phyloP scores from a whole-genome alignment of 2,329 filamentous ascomycete species.

The Neocatenulostroma microsporum region DNA sequence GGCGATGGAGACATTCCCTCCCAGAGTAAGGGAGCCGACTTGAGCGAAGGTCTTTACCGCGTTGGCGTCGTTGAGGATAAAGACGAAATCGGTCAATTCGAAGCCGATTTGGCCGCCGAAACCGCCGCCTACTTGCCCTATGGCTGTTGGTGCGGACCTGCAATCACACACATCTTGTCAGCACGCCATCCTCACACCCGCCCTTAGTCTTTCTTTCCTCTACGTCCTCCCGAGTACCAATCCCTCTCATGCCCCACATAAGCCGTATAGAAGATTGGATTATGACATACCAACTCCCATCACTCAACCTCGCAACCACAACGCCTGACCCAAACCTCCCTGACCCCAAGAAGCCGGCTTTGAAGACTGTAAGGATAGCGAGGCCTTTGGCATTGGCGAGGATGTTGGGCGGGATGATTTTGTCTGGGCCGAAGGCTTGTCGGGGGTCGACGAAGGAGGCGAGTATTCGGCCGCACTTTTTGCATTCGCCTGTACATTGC shows the following conservation, averaged over 20 bases:
- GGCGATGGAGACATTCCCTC: constrained; percentile 92
- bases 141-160: constrained; percentile 66
- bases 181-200: too few species aligned
- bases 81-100: constrained; percentile 90
- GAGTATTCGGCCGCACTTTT: constrained; percentile 93
- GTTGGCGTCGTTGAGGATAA: constrained; percentile 86
- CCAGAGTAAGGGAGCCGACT: constrained; percentile 80
- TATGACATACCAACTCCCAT: constrained; percentile 57
- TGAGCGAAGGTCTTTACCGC: constrained; percentile 94
- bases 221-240: too few species aligned
- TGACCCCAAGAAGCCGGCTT: constrained; percentile 77
- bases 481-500: constrained; percentile 90
- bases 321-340: constrained; percentile 74
- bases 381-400: constrained; percentile 89
- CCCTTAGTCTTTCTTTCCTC: too few species aligned
- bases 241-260: too few species aligned
- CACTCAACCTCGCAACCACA: constrained; percentile 68
- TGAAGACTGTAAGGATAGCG: constrained; percentile 77
- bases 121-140: constrained; percentile 71
- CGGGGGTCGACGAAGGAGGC: constrained; percentile 88
- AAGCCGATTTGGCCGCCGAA: constrained; percentile 83
- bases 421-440: constrained; percentile 91
- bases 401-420: constrained; percentile 86
- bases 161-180: too few species aligned
- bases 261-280: too few species aligned